Conservation (phyloP, 257 asterid species). For the Verbascum thapsus region DNA sequence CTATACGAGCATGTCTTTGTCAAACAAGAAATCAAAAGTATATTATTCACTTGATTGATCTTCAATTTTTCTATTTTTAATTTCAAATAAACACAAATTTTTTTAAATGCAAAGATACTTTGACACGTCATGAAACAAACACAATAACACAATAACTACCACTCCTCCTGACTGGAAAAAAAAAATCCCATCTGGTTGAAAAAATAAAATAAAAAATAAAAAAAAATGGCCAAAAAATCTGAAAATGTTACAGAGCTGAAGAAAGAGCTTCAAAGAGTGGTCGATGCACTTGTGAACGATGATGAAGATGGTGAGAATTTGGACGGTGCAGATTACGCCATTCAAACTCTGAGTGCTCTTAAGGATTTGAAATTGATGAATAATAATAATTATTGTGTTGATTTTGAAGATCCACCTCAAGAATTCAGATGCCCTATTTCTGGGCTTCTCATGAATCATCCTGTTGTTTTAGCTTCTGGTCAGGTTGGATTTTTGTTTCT, state of each 20-base stretch:
- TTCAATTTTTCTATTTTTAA: too few relatives aligned
- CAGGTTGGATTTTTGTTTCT: constrained; percentile 41
- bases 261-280: constrained; percentile 41
- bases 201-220: neutral
- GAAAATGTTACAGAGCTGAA: constrained; percentile 41
- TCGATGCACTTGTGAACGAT: constrained; percentile 40
- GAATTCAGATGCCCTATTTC: constrained; percentile 59
- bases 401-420: constrained; percentile 32
- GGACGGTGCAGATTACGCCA: constrained; percentile 43
- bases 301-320: constrained; percentile 35
- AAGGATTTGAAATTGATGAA: constrained; percentile 37
- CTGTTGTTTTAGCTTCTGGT: constrained; percentile 62
- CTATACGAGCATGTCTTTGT: too few relatives aligned
- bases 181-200: neutral
- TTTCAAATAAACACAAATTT: too few relatives aligned
- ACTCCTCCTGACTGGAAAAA: too few relatives aligned
- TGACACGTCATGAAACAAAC: too few relatives aligned
- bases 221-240: constrained; percentile 29
- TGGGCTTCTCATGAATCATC: constrained; percentile 49
- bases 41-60: too few relatives aligned
- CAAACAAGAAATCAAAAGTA: too few relatives aligned
- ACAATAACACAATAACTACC: too few relatives aligned
- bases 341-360: constrained; percentile 39
- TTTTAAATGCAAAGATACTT: too few relatives aligned
- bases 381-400: neutral